Evolutionary conservation across 805 yeast genomes (phyloP), one percentile per base, ranked within the genome.

Genomic region (Phaffomyces antillensis): DNA sequence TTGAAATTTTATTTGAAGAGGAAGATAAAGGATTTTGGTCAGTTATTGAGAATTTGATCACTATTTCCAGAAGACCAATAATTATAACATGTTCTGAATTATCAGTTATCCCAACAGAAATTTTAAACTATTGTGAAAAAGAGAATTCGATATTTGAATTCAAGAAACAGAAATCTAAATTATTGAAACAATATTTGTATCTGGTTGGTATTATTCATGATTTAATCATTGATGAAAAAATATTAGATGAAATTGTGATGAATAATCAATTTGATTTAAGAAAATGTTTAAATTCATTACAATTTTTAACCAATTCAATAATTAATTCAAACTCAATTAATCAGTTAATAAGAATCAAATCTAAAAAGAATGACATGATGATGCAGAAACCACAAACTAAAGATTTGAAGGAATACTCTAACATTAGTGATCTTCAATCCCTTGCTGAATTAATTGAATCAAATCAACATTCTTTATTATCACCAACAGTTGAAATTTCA

Each of bases 11-110:
- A 17, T 87, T 83, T 55, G 78, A 74, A 36, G 79, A 76, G 30
- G 23, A 20, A 20, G 98, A 93, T 55, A 77, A 75, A 45, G 79
- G 79, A 2, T 90, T 91, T 58, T 93, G 97, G 96, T 57, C 71
- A 1, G 79, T 83, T 2, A 71, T 88, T 3, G 76, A 74, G 39
- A 81, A 77, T 40, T 70, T 86, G 13, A 62, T 88, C 35, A 68
- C 70, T 33, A 71, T 75, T 16, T 73, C 87, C 0, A 69, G 86
- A 51, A 65, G 90, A 43, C 96, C 96, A 0, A 72, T 87, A 0
- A 71, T 86, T 1, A 49, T 87, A 13, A 82, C 89, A 0, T 84
- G 90, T 55, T 65, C 71, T 8, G 78, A 77, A 48, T 43, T 66
- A 3, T 56, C 59, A 10, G 66, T 62, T 31, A 61, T 83, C 7